Conservation (phyloP, 2,329 filamentous ascomycete genomes). For the Pseudogymnoascus sp. region DNA sequence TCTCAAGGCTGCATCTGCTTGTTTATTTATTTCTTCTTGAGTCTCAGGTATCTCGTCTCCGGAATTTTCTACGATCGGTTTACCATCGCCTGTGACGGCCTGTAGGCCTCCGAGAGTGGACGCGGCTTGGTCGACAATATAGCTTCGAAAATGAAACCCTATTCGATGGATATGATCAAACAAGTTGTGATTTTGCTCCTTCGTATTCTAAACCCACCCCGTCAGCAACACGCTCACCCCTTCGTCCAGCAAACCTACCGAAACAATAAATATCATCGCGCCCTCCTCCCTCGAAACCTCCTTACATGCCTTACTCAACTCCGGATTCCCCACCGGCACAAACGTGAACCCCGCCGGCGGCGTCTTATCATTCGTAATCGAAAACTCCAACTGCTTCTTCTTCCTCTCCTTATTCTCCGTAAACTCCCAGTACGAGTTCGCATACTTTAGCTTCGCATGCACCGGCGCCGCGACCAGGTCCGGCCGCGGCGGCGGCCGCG, state of each 20-base stretch:
- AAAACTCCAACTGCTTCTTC: conserved; percentile 36
- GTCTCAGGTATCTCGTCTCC: conserved; percentile 50
- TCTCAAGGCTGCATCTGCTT: conserved; percentile 53
- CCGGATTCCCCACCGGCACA: conserved; percentile 54
- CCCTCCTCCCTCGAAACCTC: conserved; percentile 54
- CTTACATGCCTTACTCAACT: conserved; percentile 53
- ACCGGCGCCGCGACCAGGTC: conserved; percentile 27
- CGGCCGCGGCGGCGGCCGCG: conserved; percentile 22
- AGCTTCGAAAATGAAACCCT: conserved; percentile 52
- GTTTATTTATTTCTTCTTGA: conserved; percentile 51
- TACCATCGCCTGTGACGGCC: conserved; percentile 18
- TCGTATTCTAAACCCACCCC: conserved; percentile 15
- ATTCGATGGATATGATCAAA: conserved; percentile 46
- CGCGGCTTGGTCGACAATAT: conserved; percentile 49
- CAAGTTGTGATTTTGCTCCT: conserved; percentile 24
- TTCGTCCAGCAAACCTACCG: conserved; percentile 36
- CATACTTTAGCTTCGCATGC: conserved; percentile 38
- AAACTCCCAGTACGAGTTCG: conserved; percentile 51
- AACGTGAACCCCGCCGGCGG: conserved; percentile 56
- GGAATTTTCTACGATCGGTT: conserved; percentile 26
- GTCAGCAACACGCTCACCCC: not conserved
- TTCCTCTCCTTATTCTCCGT: conserved; percentile 57
- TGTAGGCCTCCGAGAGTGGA: conserved; percentile 25
- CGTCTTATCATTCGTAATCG: conserved; percentile 44
- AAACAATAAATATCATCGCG: conserved; percentile 59